Percentiles rank a stretch among this genome's conserved stretches.
Evolutionary conservation across 371 early-diverging fungal genomes (phyloP).

Genomic region (Haplosporangium sp.): DNA sequence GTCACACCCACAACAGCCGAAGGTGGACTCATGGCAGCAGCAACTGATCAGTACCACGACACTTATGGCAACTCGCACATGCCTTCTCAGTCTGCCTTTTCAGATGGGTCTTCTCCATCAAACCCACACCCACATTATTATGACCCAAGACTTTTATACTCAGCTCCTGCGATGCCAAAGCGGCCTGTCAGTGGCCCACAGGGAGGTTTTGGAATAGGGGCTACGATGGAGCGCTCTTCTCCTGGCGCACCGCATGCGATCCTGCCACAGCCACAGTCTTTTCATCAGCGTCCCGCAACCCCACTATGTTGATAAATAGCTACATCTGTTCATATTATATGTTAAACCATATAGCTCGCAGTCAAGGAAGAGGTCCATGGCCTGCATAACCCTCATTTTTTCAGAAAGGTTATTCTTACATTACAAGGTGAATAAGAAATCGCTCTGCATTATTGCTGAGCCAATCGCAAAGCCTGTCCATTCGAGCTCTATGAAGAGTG

Average conservation of each 20-base stretch:
- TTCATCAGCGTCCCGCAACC: background rate
- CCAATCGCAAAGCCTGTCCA: too few species aligned
- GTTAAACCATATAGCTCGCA: background rate
- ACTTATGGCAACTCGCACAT: background rate
- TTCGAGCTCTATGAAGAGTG: too few species aligned
- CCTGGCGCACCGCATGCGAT: constrained; percentile 39
- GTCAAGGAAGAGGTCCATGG: too few species aligned
- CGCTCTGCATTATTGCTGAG: too few species aligned
- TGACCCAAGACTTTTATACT: background rate
- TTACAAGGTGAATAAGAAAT: too few species aligned
- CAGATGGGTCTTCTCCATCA: constrained; percentile 7
- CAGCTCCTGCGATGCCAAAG: constrained; percentile 18
- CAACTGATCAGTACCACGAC: constrained; percentile 26
- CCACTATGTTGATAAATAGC: background rate
- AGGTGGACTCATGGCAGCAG: background rate
- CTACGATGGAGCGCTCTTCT: constrained; percentile 2
- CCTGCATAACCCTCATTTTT: too few species aligned
- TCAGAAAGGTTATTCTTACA: too few species aligned
- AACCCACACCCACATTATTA: constrained; percentile 2
- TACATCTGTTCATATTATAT: background rate
- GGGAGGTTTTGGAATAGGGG: constrained; percentile 18
- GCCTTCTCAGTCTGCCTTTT: constrained; percentile 13
- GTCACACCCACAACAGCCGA: background rate
- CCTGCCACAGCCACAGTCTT: constrained; percentile 8
- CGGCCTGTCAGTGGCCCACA: constrained; percentile 32